phyloP scores from a whole-genome alignment of 2,329 filamentous ascomycete genomes.

The Exophiala viscosa region DNA sequence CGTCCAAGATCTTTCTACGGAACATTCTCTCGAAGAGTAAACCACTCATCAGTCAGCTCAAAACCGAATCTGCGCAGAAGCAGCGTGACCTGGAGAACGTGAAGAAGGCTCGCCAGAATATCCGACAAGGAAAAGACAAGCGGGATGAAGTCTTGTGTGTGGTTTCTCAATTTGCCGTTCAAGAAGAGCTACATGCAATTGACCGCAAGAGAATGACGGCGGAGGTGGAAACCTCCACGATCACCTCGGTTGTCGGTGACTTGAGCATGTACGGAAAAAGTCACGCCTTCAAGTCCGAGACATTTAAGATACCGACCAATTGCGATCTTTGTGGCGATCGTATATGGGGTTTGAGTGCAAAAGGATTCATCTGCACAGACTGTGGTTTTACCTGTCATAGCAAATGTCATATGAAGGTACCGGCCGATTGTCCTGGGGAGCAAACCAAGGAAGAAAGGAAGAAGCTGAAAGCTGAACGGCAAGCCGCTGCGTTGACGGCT shows the following conservation, averaged over 20 bases:
- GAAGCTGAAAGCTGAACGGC: slow-evolving; percentile 81
- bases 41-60: slow-evolving; percentile 71
- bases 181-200: slow-evolving; percentile 78
- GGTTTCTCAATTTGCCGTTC: slow-evolving; percentile 73
- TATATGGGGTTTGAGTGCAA: slow-evolving; percentile 94
- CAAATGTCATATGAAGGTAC: slow-evolving; percentile 99
- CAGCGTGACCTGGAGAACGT: slow-evolving; percentile 76
- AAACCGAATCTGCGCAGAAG: slow-evolving; percentile 81
- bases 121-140: slow-evolving; percentile 80
- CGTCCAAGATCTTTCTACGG: slow-evolving; percentile 82
- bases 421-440: slow-evolving; percentile 91
- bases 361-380: slow-evolving; percentile 92
- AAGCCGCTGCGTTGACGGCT: slow-evolving; percentile 68
- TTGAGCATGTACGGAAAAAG: slow-evolving; percentile 88
- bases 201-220: slow-evolving; percentile 81
- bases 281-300: slow-evolving; percentile 98
- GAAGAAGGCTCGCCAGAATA: slow-evolving; percentile 68
- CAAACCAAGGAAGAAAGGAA: slow-evolving; percentile 93
- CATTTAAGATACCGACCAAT: slow-evolving; percentile 98
- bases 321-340: slow-evolving; percentile 95
- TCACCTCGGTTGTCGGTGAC: slow-evolving; percentile 87
- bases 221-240: slow-evolving; percentile 89
- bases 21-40: slow-evolving; percentile 93
- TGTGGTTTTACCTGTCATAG: slow-evolving; percentile 98
- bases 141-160: slow-evolving; percentile 85